Conservation (phyloP, 2,329 filamentous ascomycete genomes). For the Calonectria honghensis region DNA sequence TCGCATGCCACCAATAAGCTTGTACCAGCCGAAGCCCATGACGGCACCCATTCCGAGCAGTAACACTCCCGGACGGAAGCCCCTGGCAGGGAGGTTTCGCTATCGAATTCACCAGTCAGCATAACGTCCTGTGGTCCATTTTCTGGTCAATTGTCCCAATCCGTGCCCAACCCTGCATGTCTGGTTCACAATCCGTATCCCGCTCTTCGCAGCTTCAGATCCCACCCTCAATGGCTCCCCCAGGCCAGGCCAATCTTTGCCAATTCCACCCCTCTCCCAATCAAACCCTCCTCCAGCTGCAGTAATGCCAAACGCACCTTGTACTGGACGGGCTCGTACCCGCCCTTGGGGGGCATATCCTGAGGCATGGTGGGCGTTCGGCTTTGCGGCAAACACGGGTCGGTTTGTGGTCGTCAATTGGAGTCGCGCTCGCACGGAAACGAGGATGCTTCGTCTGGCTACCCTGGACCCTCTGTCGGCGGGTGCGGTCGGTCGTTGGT, state of each 20-base stretch:
- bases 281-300: background rate
- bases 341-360: slow-evolving; percentile 96
- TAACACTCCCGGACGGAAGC: slow-evolving; percentile 89
- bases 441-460: slow-evolving; percentile 32
- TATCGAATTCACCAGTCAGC: slow-evolving; percentile 60
- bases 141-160: slow-evolving; percentile 3
- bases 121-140: background rate
- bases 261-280: background rate
- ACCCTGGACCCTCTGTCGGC: slow-evolving; percentile 30
- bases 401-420: slow-evolving; percentile 46
- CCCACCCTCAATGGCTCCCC: background rate
- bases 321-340: slow-evolving; percentile 98
- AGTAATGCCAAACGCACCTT: slow-evolving; percentile 76
- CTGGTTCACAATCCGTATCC: background rate
- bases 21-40: slow-evolving; percentile 95
- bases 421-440: slow-evolving; percentile 32
- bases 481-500: slow-evolving; percentile 34
- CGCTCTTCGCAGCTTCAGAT: background rate
- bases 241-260: background rate
- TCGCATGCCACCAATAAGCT: slow-evolving; percentile 85
- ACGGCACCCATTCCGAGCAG: slow-evolving; percentile 84
- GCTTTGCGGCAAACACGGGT: slow-evolving; percentile 28
- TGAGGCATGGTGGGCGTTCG: slow-evolving; percentile 84
- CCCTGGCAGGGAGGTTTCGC: slow-evolving; percentile 94
- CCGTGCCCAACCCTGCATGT: background rate